phyloP scores from a whole-genome alignment of 208 protist genomes.

The Tritrichomonas musculus region DNA sequence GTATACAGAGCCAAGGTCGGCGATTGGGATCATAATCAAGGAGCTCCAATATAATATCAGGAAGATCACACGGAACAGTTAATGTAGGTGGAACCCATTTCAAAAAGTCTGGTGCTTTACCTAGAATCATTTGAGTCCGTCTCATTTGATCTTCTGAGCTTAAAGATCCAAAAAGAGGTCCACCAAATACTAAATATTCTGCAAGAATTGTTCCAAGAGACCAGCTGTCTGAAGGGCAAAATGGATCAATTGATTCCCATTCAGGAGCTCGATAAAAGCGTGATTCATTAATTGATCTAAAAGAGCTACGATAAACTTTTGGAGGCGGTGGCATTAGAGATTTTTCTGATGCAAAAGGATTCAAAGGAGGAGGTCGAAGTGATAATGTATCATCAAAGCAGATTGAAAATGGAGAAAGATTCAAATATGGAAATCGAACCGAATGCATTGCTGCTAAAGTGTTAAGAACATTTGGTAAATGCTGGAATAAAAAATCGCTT shows the following conservation, averaged over 20 bases:
- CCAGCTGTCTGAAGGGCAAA: not conserved
- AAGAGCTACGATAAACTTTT: not conserved
- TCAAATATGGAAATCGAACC: not conserved
- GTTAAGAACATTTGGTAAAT: not conserved
- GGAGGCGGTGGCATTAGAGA: not conserved
- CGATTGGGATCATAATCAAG: not conserved
- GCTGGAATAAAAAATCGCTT: not conserved
- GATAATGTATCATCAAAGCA: not conserved
- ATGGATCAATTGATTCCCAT: not conserved
- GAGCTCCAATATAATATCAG: not conserved
- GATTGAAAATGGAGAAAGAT: slow-evolving; percentile 22
- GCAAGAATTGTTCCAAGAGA: not conserved
- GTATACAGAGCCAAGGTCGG: not conserved
- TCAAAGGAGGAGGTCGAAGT: not conserved
- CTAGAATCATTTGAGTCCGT: slow-evolving; percentile 1
- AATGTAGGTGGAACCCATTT: not conserved
- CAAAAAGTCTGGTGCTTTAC: not conserved
- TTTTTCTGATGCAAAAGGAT: not conserved
- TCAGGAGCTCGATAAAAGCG: slow-evolving; percentile 4
- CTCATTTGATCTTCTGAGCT: slow-evolving; percentile 11
- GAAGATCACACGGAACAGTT: not conserved
- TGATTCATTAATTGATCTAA: not conserved
- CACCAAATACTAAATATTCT: not conserved
- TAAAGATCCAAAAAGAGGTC: not conserved
- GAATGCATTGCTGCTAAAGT: not conserved